Conservation (phyloP, 2,329 filamentous ascomycete genomes). For the Aspergillus latus region DNA sequence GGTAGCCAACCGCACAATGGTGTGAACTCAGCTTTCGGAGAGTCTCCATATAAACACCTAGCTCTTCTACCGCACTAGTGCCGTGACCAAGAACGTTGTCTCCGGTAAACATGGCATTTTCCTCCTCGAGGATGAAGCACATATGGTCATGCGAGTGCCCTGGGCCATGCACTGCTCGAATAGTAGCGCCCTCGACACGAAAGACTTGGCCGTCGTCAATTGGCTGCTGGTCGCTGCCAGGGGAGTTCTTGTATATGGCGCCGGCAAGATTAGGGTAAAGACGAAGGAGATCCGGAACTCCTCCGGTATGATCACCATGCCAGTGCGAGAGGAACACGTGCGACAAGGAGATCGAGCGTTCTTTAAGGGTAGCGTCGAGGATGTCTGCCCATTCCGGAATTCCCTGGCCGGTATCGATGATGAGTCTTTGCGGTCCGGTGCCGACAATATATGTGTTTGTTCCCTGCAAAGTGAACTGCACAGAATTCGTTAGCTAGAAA, state of each 20-base stretch:
- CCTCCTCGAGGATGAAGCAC: constrained; percentile 68
- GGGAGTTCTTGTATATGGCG: constrained; percentile 41
- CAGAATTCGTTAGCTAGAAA: background rate
- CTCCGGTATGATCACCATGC: constrained; percentile 48
- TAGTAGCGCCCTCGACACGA: constrained; percentile 40
- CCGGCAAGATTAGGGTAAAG: constrained; percentile 29
- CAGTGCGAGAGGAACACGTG: constrained; percentile 48
- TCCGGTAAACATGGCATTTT: constrained; percentile 75
- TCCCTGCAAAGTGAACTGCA: constrained; percentile 40
- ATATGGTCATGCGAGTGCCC: constrained; percentile 77
- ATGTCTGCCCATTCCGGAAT: constrained; percentile 36
- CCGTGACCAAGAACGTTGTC: constrained; percentile 73
- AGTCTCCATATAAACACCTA: constrained; percentile 39
- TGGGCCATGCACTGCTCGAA: constrained; percentile 51
- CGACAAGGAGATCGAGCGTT: constrained; percentile 35
- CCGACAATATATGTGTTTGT: constrained; percentile 46
- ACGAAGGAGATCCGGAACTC: constrained; percentile 41
- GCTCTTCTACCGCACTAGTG: constrained; percentile 41
- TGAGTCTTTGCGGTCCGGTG: constrained; percentile 33
- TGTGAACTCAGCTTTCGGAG: constrained; percentile 37
- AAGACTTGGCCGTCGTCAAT: constrained; percentile 43
- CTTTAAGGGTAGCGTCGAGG: constrained; percentile 34
- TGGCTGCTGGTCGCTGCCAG: constrained; percentile 29
- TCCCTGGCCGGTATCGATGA: constrained; percentile 41
- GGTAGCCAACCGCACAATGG: constrained; percentile 43